Percentiles rank a stretch among this genome's conserved stretches.
These are phyloP conservation scores for Gossypium davidsonii DNA, from an alignment of 441 rosid genomes.

Conservation along the genomic window DNA sequence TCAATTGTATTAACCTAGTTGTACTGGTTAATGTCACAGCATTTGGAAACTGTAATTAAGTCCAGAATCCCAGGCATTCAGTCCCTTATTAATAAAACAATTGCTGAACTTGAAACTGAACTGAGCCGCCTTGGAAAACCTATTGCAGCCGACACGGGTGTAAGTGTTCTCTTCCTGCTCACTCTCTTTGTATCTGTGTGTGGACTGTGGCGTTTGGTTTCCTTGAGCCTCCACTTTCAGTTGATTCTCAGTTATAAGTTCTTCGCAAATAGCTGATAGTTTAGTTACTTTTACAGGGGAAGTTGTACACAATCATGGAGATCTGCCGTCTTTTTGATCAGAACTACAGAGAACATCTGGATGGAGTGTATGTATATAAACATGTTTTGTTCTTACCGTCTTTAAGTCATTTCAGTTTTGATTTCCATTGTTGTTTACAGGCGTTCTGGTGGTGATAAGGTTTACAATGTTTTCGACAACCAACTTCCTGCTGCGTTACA, in stretches of 20 bases:
- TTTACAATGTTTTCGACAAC: constrained; percentile 85
- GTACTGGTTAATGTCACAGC: constrained; percentile 43
- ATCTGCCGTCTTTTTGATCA: constrained; percentile 93
- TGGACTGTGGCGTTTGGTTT: background rate
- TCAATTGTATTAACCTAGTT: constrained; percentile 12
- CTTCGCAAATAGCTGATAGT: constrained; percentile 14
- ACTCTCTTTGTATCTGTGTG: background rate
- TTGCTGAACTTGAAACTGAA: constrained; percentile 77
- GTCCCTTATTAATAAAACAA: constrained; percentile 83
- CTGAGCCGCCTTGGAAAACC: constrained; percentile 97
- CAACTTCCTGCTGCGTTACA: constrained; percentile 98
- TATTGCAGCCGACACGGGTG: constrained; percentile 93
- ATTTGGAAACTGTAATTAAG: constrained; percentile 94
- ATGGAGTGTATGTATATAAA: constrained; percentile 66
- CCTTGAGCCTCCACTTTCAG: background rate
- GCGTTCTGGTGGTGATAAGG: constrained; percentile 94
- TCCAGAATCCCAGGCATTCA: constrained; percentile 91
- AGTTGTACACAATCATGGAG: constrained; percentile 90
- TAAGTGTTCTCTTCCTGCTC: constrained; percentile 32
- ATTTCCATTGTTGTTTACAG: constrained; percentile 34
- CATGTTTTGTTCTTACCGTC: background rate
- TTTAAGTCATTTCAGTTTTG: background rate
- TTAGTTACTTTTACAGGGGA: constrained; percentile 52
- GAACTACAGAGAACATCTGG: constrained; percentile 91
- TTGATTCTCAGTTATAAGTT: background rate